Evolutionary conservation across 1,284 basidiomycete genomes (phyloP).

Genomic region (Naganishia sp.): DNA sequence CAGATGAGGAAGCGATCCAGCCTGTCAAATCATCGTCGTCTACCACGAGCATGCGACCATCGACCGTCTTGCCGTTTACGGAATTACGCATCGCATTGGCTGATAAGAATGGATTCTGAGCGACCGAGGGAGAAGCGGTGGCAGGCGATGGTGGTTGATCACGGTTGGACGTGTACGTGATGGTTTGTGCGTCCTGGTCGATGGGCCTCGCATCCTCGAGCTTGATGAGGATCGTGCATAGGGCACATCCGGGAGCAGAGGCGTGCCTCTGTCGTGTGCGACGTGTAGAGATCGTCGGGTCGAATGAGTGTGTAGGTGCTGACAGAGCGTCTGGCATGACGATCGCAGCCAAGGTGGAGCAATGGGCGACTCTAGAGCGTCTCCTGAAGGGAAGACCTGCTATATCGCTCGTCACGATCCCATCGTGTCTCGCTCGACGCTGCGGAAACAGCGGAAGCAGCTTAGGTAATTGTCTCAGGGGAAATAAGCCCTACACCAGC

Average conservation of each 20-base stretch:
- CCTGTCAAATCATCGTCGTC: slow-evolving; percentile 27
- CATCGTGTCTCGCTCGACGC: neutral
- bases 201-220: neutral
- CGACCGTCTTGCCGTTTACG: neutral
- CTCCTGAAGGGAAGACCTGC: too few relatives aligned
- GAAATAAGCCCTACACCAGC: too few relatives aligned
- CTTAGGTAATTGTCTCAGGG: too few relatives aligned
- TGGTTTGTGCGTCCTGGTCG: neutral
- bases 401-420: too few relatives aligned
- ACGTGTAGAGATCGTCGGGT: too few relatives aligned
- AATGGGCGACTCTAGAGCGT: too few relatives aligned
- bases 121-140: slow-evolving; percentile 5
- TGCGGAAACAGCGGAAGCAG: too few relatives aligned
- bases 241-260: neutral
- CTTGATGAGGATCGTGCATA: slow-evolving; percentile 24
- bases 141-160: slow-evolving; percentile 13
- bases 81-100: neutral
- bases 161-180: neutral
- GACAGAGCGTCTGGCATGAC: neutral
- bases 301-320: slow-evolving; percentile 1
- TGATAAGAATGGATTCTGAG: slow-evolving; percentile 1
- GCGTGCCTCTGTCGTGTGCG: neutral
- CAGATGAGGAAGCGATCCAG: slow-evolving; percentile 3
- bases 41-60: slow-evolving; percentile 2
- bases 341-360: too few relatives aligned